phyloP scores from a whole-genome alignment of 2,329 filamentous ascomycete genomes.

The Cyphellophora attinorum region DNA sequence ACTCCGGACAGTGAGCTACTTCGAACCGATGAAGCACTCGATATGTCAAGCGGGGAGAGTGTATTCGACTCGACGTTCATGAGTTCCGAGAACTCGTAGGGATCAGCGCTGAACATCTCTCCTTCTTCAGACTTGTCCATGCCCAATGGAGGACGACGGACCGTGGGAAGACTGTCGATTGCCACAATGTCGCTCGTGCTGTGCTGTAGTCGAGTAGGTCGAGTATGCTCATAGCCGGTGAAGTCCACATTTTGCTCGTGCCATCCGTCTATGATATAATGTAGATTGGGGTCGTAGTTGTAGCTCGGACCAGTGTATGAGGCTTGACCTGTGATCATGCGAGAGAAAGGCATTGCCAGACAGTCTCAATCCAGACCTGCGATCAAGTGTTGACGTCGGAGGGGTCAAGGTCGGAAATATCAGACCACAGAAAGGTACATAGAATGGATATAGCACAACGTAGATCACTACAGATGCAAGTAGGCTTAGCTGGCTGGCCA shows the following conservation, averaged over 20 bases:
- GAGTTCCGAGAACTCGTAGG: slow-evolving; percentile 14
- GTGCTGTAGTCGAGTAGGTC: neutral
- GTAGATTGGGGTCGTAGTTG: neutral
- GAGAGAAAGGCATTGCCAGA: slow-evolving; percentile 13
- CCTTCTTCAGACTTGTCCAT: slow-evolving; percentile 8
- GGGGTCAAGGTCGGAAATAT: no score
- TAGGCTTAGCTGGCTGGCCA: no score
- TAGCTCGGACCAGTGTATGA: neutral
- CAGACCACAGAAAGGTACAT: no score
- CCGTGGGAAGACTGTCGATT: neutral
- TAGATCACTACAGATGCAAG: no score
- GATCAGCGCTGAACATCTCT: slow-evolving; percentile 12
- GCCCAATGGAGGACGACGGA: neutral
- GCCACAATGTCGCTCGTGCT: neutral
- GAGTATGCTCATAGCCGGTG: neutral
- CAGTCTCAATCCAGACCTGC: no score
- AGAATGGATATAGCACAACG: no score
- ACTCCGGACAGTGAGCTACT: neutral
- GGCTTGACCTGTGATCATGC: slow-evolving; percentile 6
- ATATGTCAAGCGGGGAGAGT: neutral
- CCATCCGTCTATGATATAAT: neutral
- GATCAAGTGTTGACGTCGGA: no score
- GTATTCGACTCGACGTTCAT: slow-evolving; percentile 15
- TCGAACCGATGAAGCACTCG: neutral
- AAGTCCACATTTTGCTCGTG: slow-evolving; percentile 1